Base-by-base conservation (phyloP, 2,329 filamentous ascomycete species). In the Endocalyx cinctus region DNA sequence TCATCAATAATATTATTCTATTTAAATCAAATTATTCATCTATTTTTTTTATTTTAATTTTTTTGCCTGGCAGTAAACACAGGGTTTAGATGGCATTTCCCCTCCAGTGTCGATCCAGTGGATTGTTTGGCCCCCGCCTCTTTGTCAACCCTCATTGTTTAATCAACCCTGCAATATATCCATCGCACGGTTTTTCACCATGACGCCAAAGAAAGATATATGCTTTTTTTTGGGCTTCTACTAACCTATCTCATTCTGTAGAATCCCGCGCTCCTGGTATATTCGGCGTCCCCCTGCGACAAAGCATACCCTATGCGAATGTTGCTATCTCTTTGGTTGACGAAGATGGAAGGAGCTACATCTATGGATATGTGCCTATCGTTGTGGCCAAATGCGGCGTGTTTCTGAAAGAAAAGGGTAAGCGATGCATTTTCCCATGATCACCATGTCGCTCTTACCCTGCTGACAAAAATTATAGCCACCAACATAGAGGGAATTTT, bases 301-400 rank as follows among this genome's bases (percentile, higher is more conserved):
- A 89, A 55, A 97, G 90, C 65, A 97, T 98, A 59, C 85, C 84
- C 39, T 97, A 98, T 60, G 92, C 92, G 38, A 98, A 97, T 56
- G 92, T 98, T 40, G 92, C 92, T 44, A 98, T 98, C 53, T 97
- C 90, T 15, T 76, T 98, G 17, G 85, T 92, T 46, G 89, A 97
- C 57, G 87, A 90, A 46, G 77, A 92, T 46, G 90, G 90, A 19
- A 80, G 92, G 60, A 95, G 87, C 64, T 97, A 95, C 60, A 96
- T 97, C 34, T 98, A 97, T 60, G 92, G 92, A 54, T 97, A 97
- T 55, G 90, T 98, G 6, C 92, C 92, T 13, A 97, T 98, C 45
- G 90, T 98, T 27, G 90, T 98, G 34, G 92, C 92, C 22, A 98
- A 98, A 62, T 97, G 92, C 59, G 92, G 92, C 42, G 89, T 98